Conservation (phyloP, 805 yeast species). For the Scheffersomyces stipitis region DNA sequence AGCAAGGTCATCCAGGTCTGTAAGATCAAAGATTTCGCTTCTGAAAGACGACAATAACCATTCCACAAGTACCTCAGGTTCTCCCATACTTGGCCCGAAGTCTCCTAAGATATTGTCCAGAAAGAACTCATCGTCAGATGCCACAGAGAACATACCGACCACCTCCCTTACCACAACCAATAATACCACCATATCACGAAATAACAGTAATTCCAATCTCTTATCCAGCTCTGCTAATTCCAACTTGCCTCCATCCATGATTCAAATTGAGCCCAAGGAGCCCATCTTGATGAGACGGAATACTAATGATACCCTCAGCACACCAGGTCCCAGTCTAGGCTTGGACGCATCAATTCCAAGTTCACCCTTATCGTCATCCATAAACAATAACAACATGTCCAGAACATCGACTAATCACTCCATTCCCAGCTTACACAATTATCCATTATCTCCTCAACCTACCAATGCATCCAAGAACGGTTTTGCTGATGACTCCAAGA, state of each 20-base stretch:
- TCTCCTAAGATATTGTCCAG: conserved; percentile 32
- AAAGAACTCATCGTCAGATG: conserved; percentile 25
- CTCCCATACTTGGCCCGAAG: conserved; percentile 21
- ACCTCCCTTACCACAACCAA: conserved; percentile 26
- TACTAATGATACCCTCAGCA: conserved; percentile 33
- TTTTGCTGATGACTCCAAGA: conserved; percentile 1
- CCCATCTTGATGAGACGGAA: conserved; percentile 65
- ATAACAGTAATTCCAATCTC: conserved; percentile 7
- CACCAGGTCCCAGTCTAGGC: background rate
- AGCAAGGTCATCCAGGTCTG: conserved; percentile 47
- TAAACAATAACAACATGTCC: conserved; percentile 12
- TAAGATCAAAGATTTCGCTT: conserved; percentile 36
- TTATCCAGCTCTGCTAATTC: conserved; percentile 11
- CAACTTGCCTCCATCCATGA: conserved; percentile 66
- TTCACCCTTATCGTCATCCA: conserved; percentile 10
- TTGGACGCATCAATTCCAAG: background rate
- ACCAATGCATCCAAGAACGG: conserved; percentile 9
- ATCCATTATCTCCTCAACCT: conserved; percentile 18
- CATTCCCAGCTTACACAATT: conserved; percentile 10
- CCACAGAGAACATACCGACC: conserved; percentile 8
- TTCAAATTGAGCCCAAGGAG: conserved; percentile 66
- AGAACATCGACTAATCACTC: conserved; percentile 28
- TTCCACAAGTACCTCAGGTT: conserved; percentile 13
- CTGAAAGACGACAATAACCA: conserved; percentile 13
- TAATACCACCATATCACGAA: conserved; percentile 2